A percentile compares a stretch with the other conserved stretches of the same genome.
phyloP scores from a whole-genome alignment of 805 yeast genomes.

The Zygoascus ofunaensis region DNA sequence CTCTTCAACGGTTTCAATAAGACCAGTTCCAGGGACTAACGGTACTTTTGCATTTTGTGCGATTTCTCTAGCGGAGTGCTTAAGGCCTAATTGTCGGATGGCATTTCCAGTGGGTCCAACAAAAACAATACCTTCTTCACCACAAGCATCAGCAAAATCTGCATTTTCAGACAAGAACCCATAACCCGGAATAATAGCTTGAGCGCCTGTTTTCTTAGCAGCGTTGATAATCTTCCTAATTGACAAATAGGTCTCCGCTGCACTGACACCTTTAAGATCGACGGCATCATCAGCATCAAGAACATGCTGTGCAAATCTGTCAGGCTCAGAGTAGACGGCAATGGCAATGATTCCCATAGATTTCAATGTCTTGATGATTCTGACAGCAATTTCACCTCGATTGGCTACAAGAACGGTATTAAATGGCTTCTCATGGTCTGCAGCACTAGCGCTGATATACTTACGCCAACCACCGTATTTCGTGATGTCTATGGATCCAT shows the following conservation, averaged over 20 bases:
- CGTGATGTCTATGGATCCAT: conserved; percentile 77
- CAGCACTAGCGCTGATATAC: conserved; percentile 34
- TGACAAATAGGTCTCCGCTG: conserved; percentile 84
- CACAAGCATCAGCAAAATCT: conserved; percentile 85
- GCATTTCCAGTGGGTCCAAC: conserved; percentile 97
- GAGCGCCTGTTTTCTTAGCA: conserved; percentile 73
- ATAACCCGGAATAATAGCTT: conserved; percentile 97
- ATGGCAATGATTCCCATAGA: conserved; percentile 69
- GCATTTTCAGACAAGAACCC: conserved; percentile 96
- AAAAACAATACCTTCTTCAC: conserved; percentile 71
- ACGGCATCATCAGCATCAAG: conserved; percentile 72
- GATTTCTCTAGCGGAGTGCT: conserved; percentile 93
- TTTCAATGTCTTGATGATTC: conserved; percentile 83
- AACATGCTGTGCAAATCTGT: conserved; percentile 82
- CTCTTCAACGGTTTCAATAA: conserved; percentile 60
- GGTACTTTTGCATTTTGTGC: conserved; percentile 92
- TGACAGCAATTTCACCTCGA: conserved; percentile 95
- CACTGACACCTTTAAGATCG: conserved; percentile 69
- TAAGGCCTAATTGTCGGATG: conserved; percentile 80
- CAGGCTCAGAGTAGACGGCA: conserved; percentile 87
- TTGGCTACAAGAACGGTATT: conserved; percentile 86
- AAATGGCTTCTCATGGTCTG: conserved; percentile 48
- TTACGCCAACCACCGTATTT: conserved; percentile 79
- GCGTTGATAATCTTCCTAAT: conserved; percentile 80
- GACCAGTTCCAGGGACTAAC: conserved; percentile 92